phyloP scores from a whole-genome alignment of 495 filamentous ascomycete genomes.

The Paragyromitra xinjiangensis region DNA sequence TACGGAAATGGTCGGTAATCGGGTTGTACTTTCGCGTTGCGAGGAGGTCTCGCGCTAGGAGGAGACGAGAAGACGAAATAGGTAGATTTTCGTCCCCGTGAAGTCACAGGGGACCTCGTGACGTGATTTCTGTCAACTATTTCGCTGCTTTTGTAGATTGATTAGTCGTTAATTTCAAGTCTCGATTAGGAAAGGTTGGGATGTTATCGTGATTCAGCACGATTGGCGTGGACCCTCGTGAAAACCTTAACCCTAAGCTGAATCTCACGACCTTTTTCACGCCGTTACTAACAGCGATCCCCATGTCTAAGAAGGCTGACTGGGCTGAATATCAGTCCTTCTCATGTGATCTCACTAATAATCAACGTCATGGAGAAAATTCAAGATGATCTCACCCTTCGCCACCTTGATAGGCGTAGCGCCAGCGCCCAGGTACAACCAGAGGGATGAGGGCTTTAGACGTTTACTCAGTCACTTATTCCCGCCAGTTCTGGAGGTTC shows the following conservation, averaged over 20 bases:
- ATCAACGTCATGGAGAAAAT: not conserved
- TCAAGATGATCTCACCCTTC: not conserved
- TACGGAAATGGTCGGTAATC: not conserved
- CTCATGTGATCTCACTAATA: not conserved
- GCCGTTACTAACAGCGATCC: not conserved
- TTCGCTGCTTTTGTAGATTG: slow-evolving; percentile 30
- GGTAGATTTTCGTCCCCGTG: slow-evolving; percentile 7
- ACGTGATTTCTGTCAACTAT: slow-evolving; percentile 7
- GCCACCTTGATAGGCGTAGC: not conserved
- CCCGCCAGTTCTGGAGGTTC: slow-evolving; percentile 30
- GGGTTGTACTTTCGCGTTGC: not conserved
- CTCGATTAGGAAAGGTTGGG: slow-evolving; percentile 28
- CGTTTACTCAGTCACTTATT: slow-evolving; percentile 18
- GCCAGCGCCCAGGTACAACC: not conserved
- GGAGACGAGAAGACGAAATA: slow-evolving; percentile 11
- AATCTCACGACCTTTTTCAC: not conserved
- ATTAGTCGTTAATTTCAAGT: slow-evolving; percentile 41
- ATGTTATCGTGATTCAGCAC: slow-evolving; percentile 28
- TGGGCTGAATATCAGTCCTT: not conserved
- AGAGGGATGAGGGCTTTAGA: not conserved
- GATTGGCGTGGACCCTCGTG: slow-evolving; percentile 23
- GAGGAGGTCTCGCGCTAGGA: not conserved
- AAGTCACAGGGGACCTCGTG: slow-evolving; percentile 13
- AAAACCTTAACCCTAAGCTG: not conserved
- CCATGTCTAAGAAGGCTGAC: not conserved